These are phyloP conservation scores for Paracoccidioides lutzii DNA, from an alignment of 2,329 filamentous ascomycete species.

Conservation along the genomic window DNA sequence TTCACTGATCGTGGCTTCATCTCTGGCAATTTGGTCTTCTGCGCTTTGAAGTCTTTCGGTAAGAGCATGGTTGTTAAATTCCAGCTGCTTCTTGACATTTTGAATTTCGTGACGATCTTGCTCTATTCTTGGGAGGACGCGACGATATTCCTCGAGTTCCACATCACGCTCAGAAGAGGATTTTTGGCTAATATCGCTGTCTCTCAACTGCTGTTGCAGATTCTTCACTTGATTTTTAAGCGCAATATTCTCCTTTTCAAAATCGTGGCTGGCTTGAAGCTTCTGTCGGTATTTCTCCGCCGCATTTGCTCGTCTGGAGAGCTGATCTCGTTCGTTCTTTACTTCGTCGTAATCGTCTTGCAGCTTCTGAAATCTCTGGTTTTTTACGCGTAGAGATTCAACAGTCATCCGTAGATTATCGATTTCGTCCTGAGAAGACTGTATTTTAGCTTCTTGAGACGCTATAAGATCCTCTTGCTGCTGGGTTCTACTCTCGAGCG, in stretches of 20 bases:
- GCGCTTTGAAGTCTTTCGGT: conserved; percentile 32
- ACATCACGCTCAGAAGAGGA: conserved; percentile 29
- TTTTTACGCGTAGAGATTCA: conserved; percentile 33
- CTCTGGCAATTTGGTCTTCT: conserved; percentile 31
- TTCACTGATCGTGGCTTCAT: conserved; percentile 31
- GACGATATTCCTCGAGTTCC: conserved; percentile 33
- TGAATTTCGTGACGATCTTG: conserved; percentile 37
- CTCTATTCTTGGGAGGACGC: conserved; percentile 35
- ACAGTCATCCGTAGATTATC: conserved; percentile 33
- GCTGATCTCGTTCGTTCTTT: conserved; percentile 35
- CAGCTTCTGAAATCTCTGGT: conserved; percentile 33
- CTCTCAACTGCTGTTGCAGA: conserved; percentile 34
- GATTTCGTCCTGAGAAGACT: conserved; percentile 37
- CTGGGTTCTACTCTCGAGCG: conserved; percentile 33
- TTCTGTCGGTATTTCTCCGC: conserved; percentile 39
- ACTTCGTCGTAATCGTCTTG: conserved; percentile 39
- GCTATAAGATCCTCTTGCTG: conserved; percentile 61
- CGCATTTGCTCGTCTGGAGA: conserved; percentile 36
- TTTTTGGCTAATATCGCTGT: conserved; percentile 30
- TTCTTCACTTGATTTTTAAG: conserved; percentile 36
- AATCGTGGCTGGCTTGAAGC: conserved; percentile 35
- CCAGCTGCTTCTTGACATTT: conserved; percentile 36
- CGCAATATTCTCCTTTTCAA: conserved; percentile 36
- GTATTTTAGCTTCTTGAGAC: conserved; percentile 53
- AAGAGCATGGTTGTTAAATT: conserved; percentile 37